Evolutionary conservation across 2,329 filamentous ascomycete genomes (phyloP).

Genomic region (Aspergillus neotritici): DNA sequence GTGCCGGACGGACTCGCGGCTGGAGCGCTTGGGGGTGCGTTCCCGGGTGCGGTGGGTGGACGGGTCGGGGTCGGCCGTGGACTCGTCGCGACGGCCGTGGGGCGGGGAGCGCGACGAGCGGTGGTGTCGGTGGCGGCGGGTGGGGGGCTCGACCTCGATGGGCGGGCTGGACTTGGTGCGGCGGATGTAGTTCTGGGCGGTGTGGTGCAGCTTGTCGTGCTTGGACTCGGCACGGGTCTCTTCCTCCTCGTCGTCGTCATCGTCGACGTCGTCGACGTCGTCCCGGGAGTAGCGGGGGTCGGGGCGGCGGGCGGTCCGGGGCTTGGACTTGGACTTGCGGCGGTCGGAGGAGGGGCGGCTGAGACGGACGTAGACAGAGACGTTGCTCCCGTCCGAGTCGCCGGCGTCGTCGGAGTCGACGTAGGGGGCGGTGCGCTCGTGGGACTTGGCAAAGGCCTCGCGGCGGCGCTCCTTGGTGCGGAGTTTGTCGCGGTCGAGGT

Average conservation of each 20-base stretch:
- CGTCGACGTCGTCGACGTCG: conserved; percentile 15
- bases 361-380: conserved; percentile 15
- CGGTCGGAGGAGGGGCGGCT: conserved; percentile 18
- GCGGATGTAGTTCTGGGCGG: conserved; percentile 36
- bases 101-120: conserved; percentile 31
- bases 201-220: conserved; percentile 26
- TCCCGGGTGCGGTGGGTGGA: conserved; percentile 24
- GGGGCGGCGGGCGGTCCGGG: conserved; percentile 18
- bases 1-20: conserved; percentile 14
- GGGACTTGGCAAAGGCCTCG: conserved; percentile 36
- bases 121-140: conserved; percentile 12
- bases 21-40: conserved; percentile 22
- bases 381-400: conserved; percentile 30
- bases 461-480: conserved; percentile 40
- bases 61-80: conserved; percentile 25
- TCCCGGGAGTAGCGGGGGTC: conserved; percentile 21
- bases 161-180: conserved; percentile 24
- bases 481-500: conserved; percentile 33
- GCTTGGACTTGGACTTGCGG: conserved; percentile 15
- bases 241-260: conserved; percentile 21
- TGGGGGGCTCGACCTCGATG: conserved; percentile 13
- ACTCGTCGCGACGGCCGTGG: conserved; percentile 25
- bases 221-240: conserved; percentile 23
- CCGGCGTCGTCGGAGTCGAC: conserved; percentile 30
- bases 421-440: conserved; percentile 24